phyloP scores from a whole-genome alignment of 257 asterid genomes.

The Fraxinus pennsylvanica region DNA sequence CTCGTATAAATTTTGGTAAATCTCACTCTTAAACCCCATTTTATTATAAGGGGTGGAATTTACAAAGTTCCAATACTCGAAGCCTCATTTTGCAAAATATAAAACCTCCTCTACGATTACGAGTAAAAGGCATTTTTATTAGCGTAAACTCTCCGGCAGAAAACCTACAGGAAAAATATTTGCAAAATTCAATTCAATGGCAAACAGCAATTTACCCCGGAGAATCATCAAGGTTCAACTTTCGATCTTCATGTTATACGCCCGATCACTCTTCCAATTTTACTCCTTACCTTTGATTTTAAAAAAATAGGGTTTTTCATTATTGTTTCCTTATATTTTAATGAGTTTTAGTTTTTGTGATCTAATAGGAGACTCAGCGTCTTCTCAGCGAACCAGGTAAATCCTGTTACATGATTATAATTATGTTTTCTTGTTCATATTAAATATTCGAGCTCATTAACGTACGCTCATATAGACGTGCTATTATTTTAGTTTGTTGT shows the following conservation, averaged over 20 bases:
- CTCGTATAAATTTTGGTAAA: neutral
- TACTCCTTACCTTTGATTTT: no score
- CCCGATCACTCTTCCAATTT: constrained; percentile 52
- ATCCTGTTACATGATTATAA: neutral
- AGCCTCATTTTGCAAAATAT: neutral
- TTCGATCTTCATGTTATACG: constrained; percentile 45
- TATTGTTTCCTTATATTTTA: neutral
- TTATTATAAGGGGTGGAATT: neutral
- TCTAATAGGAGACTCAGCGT: constrained; percentile 90
- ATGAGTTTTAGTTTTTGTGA: constrained; percentile 13
- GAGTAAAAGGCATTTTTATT: neutral
- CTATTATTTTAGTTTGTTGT: no score
- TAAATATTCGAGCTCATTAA: constrained; percentile 15
- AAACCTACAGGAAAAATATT: constrained; percentile 5
- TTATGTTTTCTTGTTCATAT: neutral
- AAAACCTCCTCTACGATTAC: neutral
- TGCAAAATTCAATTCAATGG: constrained; percentile 48
- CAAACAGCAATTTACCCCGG: constrained; percentile 65
- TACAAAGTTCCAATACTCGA: neutral
- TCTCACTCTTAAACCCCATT: no score
- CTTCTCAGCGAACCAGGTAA: constrained; percentile 99
- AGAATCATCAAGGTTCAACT: constrained; percentile 69
- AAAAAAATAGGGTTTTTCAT: constrained; percentile 14
- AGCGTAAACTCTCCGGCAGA: constrained; percentile 35
- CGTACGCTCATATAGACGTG: neutral